Evolutionary conservation across 2,329 filamentous ascomycete genomes (phyloP), one percentile per base, ranked within the genome.

Genomic region (Neonectria coccinea): DNA sequence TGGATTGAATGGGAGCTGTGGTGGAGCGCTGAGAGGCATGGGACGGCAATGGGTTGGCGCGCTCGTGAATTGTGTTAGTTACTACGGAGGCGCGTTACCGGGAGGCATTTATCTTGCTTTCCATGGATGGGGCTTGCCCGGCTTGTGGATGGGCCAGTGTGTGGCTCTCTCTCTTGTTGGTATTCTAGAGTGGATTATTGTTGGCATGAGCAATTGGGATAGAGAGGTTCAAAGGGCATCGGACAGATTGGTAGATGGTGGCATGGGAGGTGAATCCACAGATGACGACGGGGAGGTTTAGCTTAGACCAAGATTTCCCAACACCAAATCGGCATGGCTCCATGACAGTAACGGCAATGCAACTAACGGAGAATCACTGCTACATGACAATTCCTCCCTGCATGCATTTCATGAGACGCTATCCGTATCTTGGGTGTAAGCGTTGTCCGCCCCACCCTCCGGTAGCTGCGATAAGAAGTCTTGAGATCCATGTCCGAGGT

Each of bases 41-140:
- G 94, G 93, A 2, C 82, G 92, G 59, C 93, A 97, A 78, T 93
- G 94, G 83, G 86, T 97, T 54, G 94, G 94, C 14, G 93, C 93
- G 1, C 81, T 89, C 1, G 92, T 97, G 57, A 97, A 97, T 76
- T 83, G 94, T 16, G 78, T 94, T 18, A 93, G 91, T 75, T 97
- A 97, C 78, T 97, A 97, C 76, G 89, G 89, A 68, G 92, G 91
- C 62, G 93, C 93, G 1, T 77, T 97, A 59, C 93, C 93, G 0
- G 81, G 90, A n/a, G 93, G 93, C 0, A 92, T 97, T 58, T 96
- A 88, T 79, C 86, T 97, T 31, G 93, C 93, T 2, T 96, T 96
- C 72, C 88, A 96, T 74, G 92, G 92, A 18, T 96, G 92, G 92
- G 93, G 93, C 0, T 80, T 97, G 2, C 84, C 85, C 18, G 93